phyloP scores from a whole-genome alignment of 1,139 yeast genomes.

The Sugiyamaella castrensis region DNA sequence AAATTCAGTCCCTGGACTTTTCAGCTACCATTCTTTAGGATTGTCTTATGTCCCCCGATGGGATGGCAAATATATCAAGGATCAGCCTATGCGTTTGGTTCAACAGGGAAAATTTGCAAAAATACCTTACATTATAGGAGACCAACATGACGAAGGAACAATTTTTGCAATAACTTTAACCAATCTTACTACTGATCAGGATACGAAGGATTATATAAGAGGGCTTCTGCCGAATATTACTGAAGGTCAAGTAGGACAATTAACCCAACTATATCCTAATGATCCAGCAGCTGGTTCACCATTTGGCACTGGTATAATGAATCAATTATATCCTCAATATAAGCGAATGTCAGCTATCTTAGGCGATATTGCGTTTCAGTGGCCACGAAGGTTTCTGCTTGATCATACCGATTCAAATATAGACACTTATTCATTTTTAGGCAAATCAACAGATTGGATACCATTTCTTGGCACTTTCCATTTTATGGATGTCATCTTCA shows the following conservation, averaged over 20 bases:
- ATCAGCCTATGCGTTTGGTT: conserved; percentile 14
- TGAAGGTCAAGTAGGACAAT: background rate
- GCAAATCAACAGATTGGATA: conserved; percentile 15
- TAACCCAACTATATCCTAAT: conserved; percentile 21
- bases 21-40: conserved; percentile 16
- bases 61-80: conserved; percentile 22
- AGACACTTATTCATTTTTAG: conserved; percentile 19
- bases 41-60: conserved; percentile 24
- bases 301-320: conserved; percentile 20
- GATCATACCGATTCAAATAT: conserved; percentile 6
- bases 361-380: conserved; percentile 24
- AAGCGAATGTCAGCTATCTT: conserved; percentile 25
- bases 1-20: conserved; percentile 16
- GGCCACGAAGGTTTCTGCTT: conserved; percentile 23
- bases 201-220: conserved; percentile 15
- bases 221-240: conserved; percentile 14
- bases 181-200: conserved; percentile 17
- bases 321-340: conserved; percentile 18
- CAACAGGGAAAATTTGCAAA: conserved; percentile 18
- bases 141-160: conserved; percentile 28
- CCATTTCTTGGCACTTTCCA: conserved; percentile 26
- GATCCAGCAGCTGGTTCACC: conserved; percentile 24
- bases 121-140: conserved; percentile 29
- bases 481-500: conserved; percentile 16
- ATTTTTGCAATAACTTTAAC: conserved; percentile 15